Percentiles rank a stretch among this genome's conserved stretches.
Evolutionary conservation across 73 alveolate species (phyloP).

Genomic region (Strombidium stylifer): DNA sequence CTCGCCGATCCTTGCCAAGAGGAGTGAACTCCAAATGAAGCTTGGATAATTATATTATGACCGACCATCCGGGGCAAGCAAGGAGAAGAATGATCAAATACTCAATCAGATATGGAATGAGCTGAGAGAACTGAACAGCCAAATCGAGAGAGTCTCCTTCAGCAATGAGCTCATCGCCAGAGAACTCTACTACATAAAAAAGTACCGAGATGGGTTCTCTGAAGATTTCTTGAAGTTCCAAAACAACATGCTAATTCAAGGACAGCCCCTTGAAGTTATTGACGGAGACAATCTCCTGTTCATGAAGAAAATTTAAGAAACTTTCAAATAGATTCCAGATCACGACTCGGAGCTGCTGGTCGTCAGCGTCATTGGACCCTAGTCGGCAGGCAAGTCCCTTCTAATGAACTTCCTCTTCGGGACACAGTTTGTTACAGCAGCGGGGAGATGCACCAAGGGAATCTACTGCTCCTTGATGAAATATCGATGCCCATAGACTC

Average conservation of each 20-base stretch:
- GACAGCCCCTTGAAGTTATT: conserved; percentile 25
- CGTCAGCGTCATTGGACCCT: conserved; percentile 59
- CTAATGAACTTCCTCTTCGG: conserved; percentile 25
- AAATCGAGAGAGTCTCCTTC: neutral
- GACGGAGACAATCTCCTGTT: conserved; percentile 28
- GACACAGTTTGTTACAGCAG: conserved; percentile 17
- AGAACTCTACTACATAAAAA: neutral
- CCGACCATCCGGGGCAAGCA: no score
- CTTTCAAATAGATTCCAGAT: neutral
- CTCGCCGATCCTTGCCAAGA: neutral
- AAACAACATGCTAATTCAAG: neutral
- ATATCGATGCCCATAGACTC: neutral
- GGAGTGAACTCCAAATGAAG: no score
- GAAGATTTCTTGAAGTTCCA: no score
- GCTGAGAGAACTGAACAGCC: neutral
- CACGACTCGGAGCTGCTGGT: conserved; percentile 10
- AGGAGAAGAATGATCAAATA: neutral
- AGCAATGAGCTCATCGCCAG: conserved; percentile 6
- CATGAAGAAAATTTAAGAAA: neutral
- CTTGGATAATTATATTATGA: no score
- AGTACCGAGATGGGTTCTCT: neutral
- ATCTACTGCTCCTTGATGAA: conserved; percentile 48
- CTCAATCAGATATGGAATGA: neutral
- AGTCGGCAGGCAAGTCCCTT: conserved; percentile 55
- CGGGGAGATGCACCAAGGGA: conserved; percentile 48